Percentiles rank a stretch among this genome's conserved stretches.
Evolutionary conservation across 352 stramenopile species (phyloP).

Genomic region (Pythium brassicae): DNA sequence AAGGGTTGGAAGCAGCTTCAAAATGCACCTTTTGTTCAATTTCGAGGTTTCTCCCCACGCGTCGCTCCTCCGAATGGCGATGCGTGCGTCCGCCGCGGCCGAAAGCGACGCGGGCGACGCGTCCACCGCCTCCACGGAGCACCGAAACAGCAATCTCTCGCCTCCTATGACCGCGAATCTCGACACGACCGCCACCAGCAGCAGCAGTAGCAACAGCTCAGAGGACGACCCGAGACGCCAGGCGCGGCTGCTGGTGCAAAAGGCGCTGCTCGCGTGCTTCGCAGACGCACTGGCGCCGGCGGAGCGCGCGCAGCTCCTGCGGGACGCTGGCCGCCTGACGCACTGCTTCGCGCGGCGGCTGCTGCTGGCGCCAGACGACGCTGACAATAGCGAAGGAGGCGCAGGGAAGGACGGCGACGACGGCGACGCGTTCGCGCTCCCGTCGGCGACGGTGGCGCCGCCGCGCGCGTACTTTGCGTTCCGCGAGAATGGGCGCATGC

Average conservation of each 20-base stretch:
- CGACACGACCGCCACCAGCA: not conserved
- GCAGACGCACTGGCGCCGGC: constrained; percentile 15
- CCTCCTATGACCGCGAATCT: no score
- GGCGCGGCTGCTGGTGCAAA: constrained; percentile 28
- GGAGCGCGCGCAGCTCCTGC: constrained; percentile 24
- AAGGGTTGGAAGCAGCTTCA: no score
- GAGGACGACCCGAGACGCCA: constrained; percentile 3
- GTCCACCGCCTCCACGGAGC: not conserved
- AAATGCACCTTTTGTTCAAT: no score
- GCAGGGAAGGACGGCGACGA: not conserved
- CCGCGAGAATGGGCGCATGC: constrained; percentile 54
- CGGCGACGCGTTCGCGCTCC: constrained; percentile 34
- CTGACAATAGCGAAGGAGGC: constrained; percentile 9
- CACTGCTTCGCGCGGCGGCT: constrained; percentile 30
- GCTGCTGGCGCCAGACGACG: constrained; percentile 13
- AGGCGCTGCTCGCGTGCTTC: constrained; percentile 37
- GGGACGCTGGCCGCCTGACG: constrained; percentile 27
- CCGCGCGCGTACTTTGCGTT: constrained; percentile 69
- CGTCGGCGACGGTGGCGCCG: constrained; percentile 25
- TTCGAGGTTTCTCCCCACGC: not conserved
- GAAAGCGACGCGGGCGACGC: not conserved
- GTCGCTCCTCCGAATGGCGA: not conserved
- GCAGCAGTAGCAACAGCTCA: not conserved
- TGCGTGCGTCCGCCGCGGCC: not conserved
- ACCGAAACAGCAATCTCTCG: not conserved